Base-by-base conservation (phyloP, 176 grass and related monocot genomes). In the Poa annua region DNA sequence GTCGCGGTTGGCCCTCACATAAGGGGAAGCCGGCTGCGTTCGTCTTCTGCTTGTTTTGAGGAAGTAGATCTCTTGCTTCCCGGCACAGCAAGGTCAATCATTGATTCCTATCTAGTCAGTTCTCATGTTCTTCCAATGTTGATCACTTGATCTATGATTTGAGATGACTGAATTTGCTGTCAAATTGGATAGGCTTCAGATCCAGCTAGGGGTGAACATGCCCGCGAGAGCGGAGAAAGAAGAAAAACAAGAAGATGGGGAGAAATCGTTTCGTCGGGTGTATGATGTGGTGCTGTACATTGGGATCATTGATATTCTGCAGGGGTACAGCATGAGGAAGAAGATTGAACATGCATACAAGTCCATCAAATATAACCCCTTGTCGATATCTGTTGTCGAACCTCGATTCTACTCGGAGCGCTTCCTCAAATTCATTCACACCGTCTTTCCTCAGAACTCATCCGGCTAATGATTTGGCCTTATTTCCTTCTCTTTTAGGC, bases 31-130 rank as follows among this genome's bases (percentile, higher is more conserved):
- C 89, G 97, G 24, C 74, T 99, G 66, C 83, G 96, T 26, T 85
- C 93, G 3, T 92, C 96, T 33, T 93, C 96, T 49, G 93, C 93
- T 86, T 91, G 96, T 48, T 99, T 90, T 42, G 96, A 86, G 69
- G 96, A 96, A 90, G 96, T 99, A 74, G 96, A 96, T 88, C 96
- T 99, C 20, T 91, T 99, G 25, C 96, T 99, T 87, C 96, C 96
- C 34, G 96, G 96, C 34, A 96, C 93, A 66, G 96, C 96, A 82
- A 99, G 96, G 32, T 26, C 8, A 41, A 16, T 57, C 8, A 21
- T 71, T 7, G 3, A 26, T 72, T 72, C 9, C 6, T 45, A 15
- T 26, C 10, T 49, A 16, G 7, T 32, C 42, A 49, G 0, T 29
- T 0, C 44, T 3, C 44, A 73, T 32, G 0, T 10, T 2, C 70